Conservation (phyloP, 768 basidiomycete genomes). For the Leccinum fibrillosum region DNA sequence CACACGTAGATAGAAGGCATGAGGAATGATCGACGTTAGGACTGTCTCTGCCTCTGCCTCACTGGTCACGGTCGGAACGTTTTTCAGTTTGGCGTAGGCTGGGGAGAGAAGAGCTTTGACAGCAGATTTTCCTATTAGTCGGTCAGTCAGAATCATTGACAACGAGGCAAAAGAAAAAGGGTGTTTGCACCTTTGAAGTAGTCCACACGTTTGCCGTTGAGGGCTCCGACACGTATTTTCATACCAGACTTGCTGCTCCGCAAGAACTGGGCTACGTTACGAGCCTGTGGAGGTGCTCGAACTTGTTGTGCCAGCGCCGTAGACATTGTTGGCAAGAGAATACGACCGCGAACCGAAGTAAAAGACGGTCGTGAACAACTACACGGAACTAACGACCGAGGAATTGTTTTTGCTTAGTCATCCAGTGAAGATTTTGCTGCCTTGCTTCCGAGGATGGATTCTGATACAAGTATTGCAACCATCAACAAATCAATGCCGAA, state of each 20-base stretch:
- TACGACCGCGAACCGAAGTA: not conserved
- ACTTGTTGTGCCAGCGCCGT: slow-evolving; percentile 64
- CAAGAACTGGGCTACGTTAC: slow-evolving; percentile 82
- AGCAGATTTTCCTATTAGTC: slow-evolving; percentile 77
- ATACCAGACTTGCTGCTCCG: slow-evolving; percentile 83
- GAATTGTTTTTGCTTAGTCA: slow-evolving; percentile 15
- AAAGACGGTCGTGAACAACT: not conserved
- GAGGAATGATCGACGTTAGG: slow-evolving; percentile 69
- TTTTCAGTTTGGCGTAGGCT: slow-evolving; percentile 83
- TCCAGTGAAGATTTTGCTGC: not conserved
- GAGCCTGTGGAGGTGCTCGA: slow-evolving; percentile 75
- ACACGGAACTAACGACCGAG: not conserved
- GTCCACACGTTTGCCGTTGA: slow-evolving; percentile 93
- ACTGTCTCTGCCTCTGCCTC: slow-evolving; percentile 73
- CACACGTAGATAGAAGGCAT: slow-evolving; percentile 64
- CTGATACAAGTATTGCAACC: not conserved
- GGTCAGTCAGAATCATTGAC: not conserved
- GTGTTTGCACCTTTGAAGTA: slow-evolving; percentile 90
- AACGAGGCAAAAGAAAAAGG: not conserved
- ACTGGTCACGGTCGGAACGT: slow-evolving; percentile 65
- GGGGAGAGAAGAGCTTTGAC: slow-evolving; percentile 90
- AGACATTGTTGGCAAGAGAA: slow-evolving; percentile 28
- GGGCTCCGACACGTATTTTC: slow-evolving; percentile 83
- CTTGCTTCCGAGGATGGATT: too few relatives aligned
- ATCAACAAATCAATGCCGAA: not conserved